Conservation (phyloP, 1,284 basidiomycete species). For the Laetiporus sulphureus region DNA sequence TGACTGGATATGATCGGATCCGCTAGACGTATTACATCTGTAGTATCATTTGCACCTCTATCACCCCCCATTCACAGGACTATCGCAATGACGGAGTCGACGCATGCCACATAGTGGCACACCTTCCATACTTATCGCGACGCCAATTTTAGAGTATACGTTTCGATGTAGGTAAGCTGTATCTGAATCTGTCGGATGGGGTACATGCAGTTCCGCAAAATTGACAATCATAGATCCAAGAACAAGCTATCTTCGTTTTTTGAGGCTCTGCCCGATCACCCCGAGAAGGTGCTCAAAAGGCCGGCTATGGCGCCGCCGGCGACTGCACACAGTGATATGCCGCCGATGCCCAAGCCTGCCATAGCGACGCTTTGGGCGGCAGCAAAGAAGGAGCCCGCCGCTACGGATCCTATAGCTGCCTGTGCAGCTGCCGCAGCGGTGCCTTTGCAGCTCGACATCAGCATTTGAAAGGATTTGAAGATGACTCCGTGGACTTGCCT, state of each 20-base stretch:
- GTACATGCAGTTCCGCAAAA: too few species aligned
- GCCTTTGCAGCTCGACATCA: too few species aligned
- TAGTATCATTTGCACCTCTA: conserved; percentile 4
- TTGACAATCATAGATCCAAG: too few species aligned
- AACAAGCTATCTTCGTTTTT: too few species aligned
- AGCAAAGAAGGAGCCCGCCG: not conserved
- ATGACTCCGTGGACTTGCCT: too few species aligned
- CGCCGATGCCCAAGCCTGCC: not conserved
- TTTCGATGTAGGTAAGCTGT: too few species aligned
- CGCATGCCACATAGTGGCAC: too few species aligned
- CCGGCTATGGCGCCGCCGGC: too few species aligned
- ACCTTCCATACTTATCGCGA: not conserved
- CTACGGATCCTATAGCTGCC: not conserved
- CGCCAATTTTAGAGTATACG: not conserved
- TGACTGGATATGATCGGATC: not conserved
- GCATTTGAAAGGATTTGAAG: too few species aligned
- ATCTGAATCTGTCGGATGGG: too few species aligned
- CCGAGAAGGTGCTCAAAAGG: not conserved
- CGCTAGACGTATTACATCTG: conserved; percentile 1
- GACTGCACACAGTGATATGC: not conserved
- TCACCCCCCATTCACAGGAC: conserved; percentile 6
- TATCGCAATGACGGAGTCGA: not conserved
- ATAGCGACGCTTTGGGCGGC: not conserved
- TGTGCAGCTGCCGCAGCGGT: not conserved
- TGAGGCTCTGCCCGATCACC: not conserved